phyloP scores from a whole-genome alignment of 2,329 filamentous ascomycete genomes.

The Botrytis aclada region DNA sequence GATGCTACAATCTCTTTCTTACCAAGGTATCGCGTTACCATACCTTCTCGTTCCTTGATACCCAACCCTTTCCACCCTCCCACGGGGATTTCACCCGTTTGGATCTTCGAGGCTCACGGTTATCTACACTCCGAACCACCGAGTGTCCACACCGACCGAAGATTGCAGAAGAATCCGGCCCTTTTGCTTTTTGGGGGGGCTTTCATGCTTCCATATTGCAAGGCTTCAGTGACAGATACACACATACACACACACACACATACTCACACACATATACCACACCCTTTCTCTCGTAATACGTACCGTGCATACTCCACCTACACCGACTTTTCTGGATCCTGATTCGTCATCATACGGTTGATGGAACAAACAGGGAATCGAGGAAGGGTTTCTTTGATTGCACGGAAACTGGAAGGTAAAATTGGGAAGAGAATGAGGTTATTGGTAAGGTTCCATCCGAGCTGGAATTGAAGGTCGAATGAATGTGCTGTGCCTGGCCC shows the following conservation, averaged over 20 bases:
- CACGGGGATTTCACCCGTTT: not conserved
- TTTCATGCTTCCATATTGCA: not conserved
- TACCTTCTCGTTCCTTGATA: not conserved
- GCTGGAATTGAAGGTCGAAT: not conserved
- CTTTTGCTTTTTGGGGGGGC: not conserved
- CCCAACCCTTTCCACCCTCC: not conserved
- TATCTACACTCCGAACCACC: not conserved
- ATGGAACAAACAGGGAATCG: not conserved
- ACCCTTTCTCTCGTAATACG: not conserved
- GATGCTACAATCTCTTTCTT: not conserved
- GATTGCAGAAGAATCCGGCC: not conserved
- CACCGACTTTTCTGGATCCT: slow-evolving; percentile 1
- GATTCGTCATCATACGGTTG: slow-evolving; percentile 11
- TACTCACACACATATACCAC: not conserved
- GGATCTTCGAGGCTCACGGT: not conserved
- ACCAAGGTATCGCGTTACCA: not conserved
- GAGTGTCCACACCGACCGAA: not conserved
- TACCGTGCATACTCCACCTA: not conserved
- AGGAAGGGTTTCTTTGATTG: not conserved
- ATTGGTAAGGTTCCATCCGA: not conserved
- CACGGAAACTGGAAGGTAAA: not conserved
- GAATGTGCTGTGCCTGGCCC: not conserved
- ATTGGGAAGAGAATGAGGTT: not conserved
- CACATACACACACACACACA: too few species aligned
- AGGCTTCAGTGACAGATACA: not conserved